These are phyloP conservation scores for Talaromyces sp. DNA, from an alignment of 2,329 filamentous ascomycete genomes.

Conservation along the genomic window DNA sequence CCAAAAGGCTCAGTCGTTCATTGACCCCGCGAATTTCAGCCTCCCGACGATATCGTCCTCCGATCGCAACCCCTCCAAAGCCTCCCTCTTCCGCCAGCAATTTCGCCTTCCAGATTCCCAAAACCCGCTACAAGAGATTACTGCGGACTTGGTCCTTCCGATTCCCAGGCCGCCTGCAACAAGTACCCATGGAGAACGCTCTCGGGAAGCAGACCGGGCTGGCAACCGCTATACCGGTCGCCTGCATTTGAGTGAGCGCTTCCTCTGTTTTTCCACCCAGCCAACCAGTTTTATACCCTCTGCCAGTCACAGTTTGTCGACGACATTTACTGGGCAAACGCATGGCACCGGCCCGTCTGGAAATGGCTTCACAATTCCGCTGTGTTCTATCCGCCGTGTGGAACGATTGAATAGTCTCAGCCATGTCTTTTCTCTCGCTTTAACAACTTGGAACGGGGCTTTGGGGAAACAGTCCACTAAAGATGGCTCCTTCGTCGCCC, in stretches of 20 bases:
- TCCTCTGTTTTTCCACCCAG: conserved; percentile 93
- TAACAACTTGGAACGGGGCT: conserved; percentile 85
- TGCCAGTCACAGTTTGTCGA: conserved; percentile 73
- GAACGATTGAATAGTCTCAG: conserved; percentile 90
- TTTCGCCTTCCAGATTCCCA: conserved; percentile 92
- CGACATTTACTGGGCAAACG: conserved; percentile 85
- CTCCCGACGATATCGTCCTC: conserved; percentile 67
- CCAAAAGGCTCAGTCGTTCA: conserved; percentile 91
- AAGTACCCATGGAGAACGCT: conserved; percentile 56
- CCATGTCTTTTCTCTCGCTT: conserved; percentile 85
- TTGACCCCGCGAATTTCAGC: conserved; percentile 79
- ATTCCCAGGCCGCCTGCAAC: conserved; percentile 35
- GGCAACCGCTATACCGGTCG: conserved; percentile 90
- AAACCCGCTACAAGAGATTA: conserved; percentile 92
- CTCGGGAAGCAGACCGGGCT: conserved; percentile 52
- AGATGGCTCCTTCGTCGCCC: conserved; percentile 60
- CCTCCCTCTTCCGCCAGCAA: conserved; percentile 88
- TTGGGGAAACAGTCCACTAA: conserved; percentile 50
- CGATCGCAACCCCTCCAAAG: conserved; percentile 82
- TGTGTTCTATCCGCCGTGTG: conserved; percentile 86
- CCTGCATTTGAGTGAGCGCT: conserved; percentile 89
- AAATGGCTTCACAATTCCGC: conserved; percentile 91
- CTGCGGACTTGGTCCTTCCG: conserved; percentile 86
- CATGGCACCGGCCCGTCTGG: conserved; percentile 88
- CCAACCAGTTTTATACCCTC: conserved; percentile 79